A percentile compares a stretch with the other conserved stretches of the same genome.
Evolutionary conservation across 1,139 yeast species (phyloP).

Genomic region (Arxiozyma slooffiae): DNA sequence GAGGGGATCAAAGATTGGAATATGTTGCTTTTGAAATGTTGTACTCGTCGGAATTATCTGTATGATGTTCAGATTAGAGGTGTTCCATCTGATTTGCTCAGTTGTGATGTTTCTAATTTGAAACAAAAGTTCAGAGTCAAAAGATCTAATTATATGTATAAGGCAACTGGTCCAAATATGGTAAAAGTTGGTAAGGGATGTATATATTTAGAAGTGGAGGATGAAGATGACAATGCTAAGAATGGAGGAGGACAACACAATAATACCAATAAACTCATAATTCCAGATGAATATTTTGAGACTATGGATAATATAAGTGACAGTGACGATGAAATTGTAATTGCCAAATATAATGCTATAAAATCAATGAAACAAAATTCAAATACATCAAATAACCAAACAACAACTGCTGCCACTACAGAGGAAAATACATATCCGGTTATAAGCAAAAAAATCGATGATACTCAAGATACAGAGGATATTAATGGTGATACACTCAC

Average conservation of each 20-base stretch:
- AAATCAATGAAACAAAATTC: background rate
- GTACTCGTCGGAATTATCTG: conserved; percentile 14
- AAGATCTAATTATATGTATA: conserved; percentile 15
- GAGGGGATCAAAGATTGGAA: conserved; percentile 25
- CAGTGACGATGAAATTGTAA: conserved; percentile 3
- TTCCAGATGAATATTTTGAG: background rate
- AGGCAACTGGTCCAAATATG: conserved; percentile 18
- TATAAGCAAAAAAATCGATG: background rate
- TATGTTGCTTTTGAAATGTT: conserved; percentile 19
- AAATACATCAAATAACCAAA: background rate
- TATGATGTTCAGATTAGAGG: conserved; percentile 17
- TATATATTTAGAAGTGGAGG: conserved; percentile 20
- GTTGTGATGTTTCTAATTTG: conserved; percentile 11
- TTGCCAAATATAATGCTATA: background rate
- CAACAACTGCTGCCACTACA: background rate
- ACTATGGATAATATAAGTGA: conserved; percentile 2
- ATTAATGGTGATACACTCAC: background rate
- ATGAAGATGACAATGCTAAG: conserved; percentile 1
- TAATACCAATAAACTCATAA: background rate
- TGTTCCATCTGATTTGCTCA: conserved; percentile 15
- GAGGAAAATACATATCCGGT: background rate
- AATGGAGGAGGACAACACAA: background rate
- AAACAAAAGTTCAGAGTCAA: conserved; percentile 15
- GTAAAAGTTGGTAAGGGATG: conserved; percentile 14
- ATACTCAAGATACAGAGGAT: background rate